Evolutionary conservation across 805 yeast genomes (phyloP).

Genomic region (Suhomyces xylopsoci): DNA sequence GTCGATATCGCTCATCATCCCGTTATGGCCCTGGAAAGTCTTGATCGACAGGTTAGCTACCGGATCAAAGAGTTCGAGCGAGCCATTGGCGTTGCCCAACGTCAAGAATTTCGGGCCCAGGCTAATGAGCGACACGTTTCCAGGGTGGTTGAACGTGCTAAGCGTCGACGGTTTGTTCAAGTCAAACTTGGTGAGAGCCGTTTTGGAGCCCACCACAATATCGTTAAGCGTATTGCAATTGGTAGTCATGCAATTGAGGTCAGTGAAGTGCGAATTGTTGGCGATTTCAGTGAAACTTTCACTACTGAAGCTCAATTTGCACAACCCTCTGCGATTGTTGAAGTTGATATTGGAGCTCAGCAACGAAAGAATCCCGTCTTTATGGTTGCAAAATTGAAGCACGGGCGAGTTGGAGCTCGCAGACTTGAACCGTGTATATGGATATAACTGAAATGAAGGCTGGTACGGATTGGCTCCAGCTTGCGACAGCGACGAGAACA

Average conservation of each 20-base stretch:
- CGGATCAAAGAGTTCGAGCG: slow-evolving; percentile 64
- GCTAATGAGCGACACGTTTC: slow-evolving; percentile 46
- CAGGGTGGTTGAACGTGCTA: slow-evolving; percentile 35
- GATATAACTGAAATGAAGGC: slow-evolving; percentile 21
- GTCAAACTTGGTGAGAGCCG: slow-evolving; percentile 30
- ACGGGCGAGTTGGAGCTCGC: slow-evolving; percentile 20
- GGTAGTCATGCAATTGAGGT: slow-evolving; percentile 31
- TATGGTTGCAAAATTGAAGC: slow-evolving; percentile 27
- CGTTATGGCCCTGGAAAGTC: slow-evolving; percentile 57
- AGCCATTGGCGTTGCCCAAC: slow-evolving; percentile 58
- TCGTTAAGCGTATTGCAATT: slow-evolving; percentile 30
- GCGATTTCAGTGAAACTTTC: slow-evolving; percentile 10
- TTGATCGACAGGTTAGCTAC: slow-evolving; percentile 44
- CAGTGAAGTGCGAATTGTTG: slow-evolving; percentile 10
- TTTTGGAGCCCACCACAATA: slow-evolving; percentile 26
- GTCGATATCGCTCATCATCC: slow-evolving; percentile 61
- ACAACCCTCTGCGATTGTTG: slow-evolving; percentile 34
- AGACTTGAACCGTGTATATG: slow-evolving; percentile 37
- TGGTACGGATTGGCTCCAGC: slow-evolving; percentile 16
- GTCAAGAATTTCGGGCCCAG: slow-evolving; percentile 48
- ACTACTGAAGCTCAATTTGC: slow-evolving; percentile 14
- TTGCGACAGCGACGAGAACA: slow-evolving; percentile 22
- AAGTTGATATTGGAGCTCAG: slow-evolving; percentile 29
- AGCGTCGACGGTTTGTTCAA: slow-evolving; percentile 26
- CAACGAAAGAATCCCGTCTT: slow-evolving; percentile 33